Base-by-base conservation (phyloP, 805 yeast genomes). In the Yarrowia sp. region DNA sequence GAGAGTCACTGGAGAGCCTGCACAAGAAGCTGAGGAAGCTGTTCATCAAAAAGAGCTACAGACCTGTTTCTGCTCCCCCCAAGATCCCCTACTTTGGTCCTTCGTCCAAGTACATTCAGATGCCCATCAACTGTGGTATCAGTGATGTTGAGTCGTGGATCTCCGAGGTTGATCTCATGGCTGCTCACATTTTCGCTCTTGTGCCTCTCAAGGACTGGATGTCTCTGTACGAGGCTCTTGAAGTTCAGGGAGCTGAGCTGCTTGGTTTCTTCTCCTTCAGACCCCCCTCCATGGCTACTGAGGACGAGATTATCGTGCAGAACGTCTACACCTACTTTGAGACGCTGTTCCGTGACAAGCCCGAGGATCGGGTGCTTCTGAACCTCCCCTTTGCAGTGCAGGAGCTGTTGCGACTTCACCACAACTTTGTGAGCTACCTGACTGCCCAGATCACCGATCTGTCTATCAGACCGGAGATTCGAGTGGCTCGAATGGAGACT, bases 121-220 rank as follows among this genome's bases (percentile, higher is more conserved):
- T 65, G 50, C 68, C 68, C 8, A 65, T 65, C 19, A 70, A 70
- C 41, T 69, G 71, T 35, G 50, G 49, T 12, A 68, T 68, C 55
- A 50, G 43, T 8, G 58, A 48, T 16, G 83, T 92, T 70, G 88
- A 88, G 70, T 79, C 81, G 61, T 89, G 91, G 78, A 81, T 91
- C 26, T 84, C 83, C 68, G 83, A 84, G 56, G 77, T 93, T 70
- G 94, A 93, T 77, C 80, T 82, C 16, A 79, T 91, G 8, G 82
- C 90, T 36, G 80, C 84, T 2, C 83, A 84, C 3, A 81, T 89
- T 41, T 87, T 89, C 75, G 80, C 79, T 36, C 83, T 86, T 11
- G 83, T 89, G 42, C 83, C 86, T 12, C 77, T 86, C 12, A 85
- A 84, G 70, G 97, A 93, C 73, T 94, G 98, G 97, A 81, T 91